phyloP scores from a whole-genome alignment of 768 basidiomycete species.

The Hortiboletus campestris region DNA sequence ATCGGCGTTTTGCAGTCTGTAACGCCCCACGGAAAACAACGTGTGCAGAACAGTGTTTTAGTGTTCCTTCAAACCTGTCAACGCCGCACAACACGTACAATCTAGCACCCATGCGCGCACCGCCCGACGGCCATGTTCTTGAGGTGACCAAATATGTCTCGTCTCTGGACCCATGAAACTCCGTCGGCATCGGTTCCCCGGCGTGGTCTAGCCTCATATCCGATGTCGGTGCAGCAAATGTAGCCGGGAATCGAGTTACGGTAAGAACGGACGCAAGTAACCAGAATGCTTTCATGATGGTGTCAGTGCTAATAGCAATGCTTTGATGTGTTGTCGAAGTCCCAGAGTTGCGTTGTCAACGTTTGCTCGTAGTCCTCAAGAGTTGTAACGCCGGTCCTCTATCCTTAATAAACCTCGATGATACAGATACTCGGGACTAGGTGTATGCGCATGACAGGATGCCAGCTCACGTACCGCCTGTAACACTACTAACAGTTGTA shows the following conservation, averaged over 20 bases:
- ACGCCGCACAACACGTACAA: slow-evolving; percentile 11
- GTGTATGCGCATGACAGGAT: slow-evolving; percentile 9
- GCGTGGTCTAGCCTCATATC: neutral
- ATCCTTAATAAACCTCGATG: slow-evolving; percentile 8
- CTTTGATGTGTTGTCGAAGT: neutral
- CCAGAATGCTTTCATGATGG: slow-evolving; percentile 2
- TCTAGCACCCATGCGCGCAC: neutral
- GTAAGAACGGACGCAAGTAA: slow-evolving; percentile 1
- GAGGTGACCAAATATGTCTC: slow-evolving; percentile 5
- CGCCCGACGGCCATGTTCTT: slow-evolving; percentile 1
- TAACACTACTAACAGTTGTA: neutral
- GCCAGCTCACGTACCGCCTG: neutral
- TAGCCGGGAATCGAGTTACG: slow-evolving; percentile 1
- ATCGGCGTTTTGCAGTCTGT: slow-evolving; percentile 7
- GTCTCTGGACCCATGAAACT: slow-evolving; percentile 7
- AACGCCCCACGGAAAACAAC: neutral
- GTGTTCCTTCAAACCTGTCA: neutral
- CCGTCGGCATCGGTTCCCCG: slow-evolving; percentile 14
- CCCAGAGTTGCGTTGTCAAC: neutral
- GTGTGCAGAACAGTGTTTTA: slow-evolving; percentile 1
- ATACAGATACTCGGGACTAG: slow-evolving; percentile 9
- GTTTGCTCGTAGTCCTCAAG: neutral
- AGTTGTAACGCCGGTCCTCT: neutral
- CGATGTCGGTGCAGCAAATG: slow-evolving; percentile 13
- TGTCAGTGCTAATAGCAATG: neutral